Conservation (phyloP, 352 stramenopile genomes). For the Thalassiosira ordinaria region DNA sequence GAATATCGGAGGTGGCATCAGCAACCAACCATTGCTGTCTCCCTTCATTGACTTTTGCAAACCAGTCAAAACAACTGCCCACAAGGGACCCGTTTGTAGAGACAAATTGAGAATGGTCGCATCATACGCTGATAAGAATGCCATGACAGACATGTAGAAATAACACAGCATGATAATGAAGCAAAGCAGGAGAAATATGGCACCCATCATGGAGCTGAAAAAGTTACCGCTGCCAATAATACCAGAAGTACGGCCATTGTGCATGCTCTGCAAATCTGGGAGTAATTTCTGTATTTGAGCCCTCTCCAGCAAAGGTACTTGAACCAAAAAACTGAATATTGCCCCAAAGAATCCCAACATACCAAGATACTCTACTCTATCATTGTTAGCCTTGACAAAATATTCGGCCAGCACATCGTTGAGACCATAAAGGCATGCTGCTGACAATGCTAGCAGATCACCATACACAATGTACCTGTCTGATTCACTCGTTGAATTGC, state of each 20-base stretch:
- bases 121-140: slow-evolving; percentile 89
- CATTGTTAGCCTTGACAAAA: slow-evolving; percentile 81
- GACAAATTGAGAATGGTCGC: slow-evolving; percentile 96
- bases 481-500: background rate
- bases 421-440: slow-evolving; percentile 71
- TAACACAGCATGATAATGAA: slow-evolving; percentile 63
- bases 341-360: slow-evolving; percentile 92
- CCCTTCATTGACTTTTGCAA: slow-evolving; percentile 64
- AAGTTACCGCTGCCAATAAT: background rate
- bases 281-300: slow-evolving; percentile 54
- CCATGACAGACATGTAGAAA: slow-evolving; percentile 91
- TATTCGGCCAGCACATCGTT: slow-evolving; percentile 81
- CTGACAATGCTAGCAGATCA: slow-evolving; percentile 70
- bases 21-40: background rate
- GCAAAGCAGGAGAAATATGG: slow-evolving; percentile 25
- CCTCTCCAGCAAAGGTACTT: slow-evolving; percentile 89
- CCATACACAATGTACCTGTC: slow-evolving; percentile 43
- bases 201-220: slow-evolving; percentile 2
- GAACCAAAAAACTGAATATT: slow-evolving; percentile 88
- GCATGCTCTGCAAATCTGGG: slow-evolving; percentile 42
- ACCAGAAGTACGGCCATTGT: slow-evolving; percentile 78
- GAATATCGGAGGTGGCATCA: slow-evolving; percentile 64
- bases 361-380: slow-evolving; percentile 92
- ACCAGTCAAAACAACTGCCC: slow-evolving; percentile 89
- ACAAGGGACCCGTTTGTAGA: slow-evolving; percentile 95